Evolutionary conservation across 495 filamentous ascomycete species (phyloP), one percentile per base, ranked within the genome.

Genomic region (Chaetomidium leptoderma): DNA sequence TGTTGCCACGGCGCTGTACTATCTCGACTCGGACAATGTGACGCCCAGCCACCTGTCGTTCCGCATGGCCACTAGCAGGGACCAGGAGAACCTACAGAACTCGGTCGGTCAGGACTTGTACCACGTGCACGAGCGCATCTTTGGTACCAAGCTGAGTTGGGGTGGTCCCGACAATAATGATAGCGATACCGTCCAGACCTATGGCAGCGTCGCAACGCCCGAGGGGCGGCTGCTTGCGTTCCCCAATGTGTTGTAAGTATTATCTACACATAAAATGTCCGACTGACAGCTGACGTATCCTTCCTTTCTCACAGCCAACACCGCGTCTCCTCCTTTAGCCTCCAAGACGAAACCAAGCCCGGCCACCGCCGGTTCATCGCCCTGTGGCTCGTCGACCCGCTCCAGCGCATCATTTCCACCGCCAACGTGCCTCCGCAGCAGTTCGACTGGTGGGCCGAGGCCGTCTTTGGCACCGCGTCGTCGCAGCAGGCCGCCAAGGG

Each of bases 11-110:
- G 79, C 80, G 0, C 63, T 86, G 6, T 86, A 82, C 69, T 85
- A 84, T 70, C 80, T 84, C 61, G 79, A 84, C 63, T 75, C 64
- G 45, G 69, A 82, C 7, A 89, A 90, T 61, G 75, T 88, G 53
- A 83, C 81, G 0, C 59, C 70, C 0, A 80, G 71, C 58, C 51
- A 56, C 23, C 74, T 88, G 1, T 59, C 72, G 0, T 87, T 88
- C 66, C 80, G 83, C 16, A 75, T 71, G 73, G 10, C 37, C 24
- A 53, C 81, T 67, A 66, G 72, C 30, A 44, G 58, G 6, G 44
- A 62, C 0, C 40, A 68, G 7, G 53, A 68, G 0, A 23, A 57
- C 0, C 42, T 53, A 3, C 29, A 30, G 1, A 30, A 47, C 0
- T 35, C 35, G 9, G 32, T 48, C 6, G 53, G 42, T 1, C 60